A percentile compares a stretch with the other conserved stretches of the same genome.
Evolutionary conservation across 345 rosid species (phyloP).

Genomic region (Angophora floribunda): DNA sequence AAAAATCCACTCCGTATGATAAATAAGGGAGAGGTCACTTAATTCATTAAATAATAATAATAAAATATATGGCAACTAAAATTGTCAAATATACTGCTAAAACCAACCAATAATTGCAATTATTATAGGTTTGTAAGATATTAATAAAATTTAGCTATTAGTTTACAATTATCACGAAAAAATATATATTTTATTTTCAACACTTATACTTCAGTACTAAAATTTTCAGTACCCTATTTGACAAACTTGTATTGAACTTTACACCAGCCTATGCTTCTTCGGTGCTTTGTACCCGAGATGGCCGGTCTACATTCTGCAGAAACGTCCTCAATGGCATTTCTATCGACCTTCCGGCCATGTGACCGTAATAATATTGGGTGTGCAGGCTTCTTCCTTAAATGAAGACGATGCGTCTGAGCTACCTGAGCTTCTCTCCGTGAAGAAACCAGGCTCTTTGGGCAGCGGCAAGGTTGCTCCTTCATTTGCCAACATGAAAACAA

Average conservation of each 20-base stretch:
- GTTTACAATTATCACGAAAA: background rate
- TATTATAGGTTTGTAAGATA: background rate
- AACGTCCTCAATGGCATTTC: background rate
- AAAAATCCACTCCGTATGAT: background rate
- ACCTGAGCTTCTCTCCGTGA: background rate
- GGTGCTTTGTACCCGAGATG: background rate
- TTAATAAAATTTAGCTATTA: background rate
- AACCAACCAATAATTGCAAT: no score
- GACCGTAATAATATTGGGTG: background rate
- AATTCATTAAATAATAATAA: no score
- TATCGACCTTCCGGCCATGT: background rate
- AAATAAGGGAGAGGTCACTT: background rate
- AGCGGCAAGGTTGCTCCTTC: slow-evolving; percentile 1
- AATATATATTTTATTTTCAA: background rate
- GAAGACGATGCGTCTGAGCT: background rate
- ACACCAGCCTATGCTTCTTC: background rate
- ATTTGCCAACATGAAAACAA: slow-evolving; percentile 10
- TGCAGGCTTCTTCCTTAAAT: background rate
- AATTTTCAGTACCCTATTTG: background rate
- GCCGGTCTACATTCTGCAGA: background rate
- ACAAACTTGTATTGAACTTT: background rate
- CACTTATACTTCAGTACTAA: background rate
- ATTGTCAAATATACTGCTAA: background rate
- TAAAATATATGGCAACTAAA: background rate
- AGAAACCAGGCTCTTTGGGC: slow-evolving; percentile 15